phyloP scores from a whole-genome alignment of 345 rosid genomes.

The Acer saccharum region DNA sequence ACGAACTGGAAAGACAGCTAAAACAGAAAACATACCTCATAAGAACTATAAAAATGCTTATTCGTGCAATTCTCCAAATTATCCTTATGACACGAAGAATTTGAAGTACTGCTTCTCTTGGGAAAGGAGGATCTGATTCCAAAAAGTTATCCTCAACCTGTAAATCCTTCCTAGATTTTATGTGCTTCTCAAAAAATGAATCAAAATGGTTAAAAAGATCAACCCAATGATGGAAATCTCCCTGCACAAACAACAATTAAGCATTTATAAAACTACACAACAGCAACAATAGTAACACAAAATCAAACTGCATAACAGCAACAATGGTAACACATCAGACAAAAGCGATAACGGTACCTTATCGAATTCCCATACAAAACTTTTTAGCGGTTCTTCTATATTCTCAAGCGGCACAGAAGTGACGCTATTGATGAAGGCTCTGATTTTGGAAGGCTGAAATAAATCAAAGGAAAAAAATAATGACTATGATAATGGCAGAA shows the following conservation, averaged over 20 bases:
- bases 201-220: constrained; percentile 95
- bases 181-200: constrained; percentile 86
- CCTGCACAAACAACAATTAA: constrained; percentile 49
- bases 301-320: constrained; percentile 6
- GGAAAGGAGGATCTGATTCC: constrained; percentile 76
- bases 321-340: constrained; percentile 2
- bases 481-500: constrained; percentile 8
- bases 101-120: constrained; percentile 88
- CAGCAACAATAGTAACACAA: not conserved
- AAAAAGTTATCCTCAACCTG: constrained; percentile 72
- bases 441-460: constrained; percentile 87
- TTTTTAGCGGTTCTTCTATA: constrained; percentile 75
- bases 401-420: constrained; percentile 66
- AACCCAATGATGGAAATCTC: constrained; percentile 98
- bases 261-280: constrained; percentile 21
- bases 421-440: constrained; percentile 72
- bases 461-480: constrained; percentile 18
- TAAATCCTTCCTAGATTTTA: constrained; percentile 83
- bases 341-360: constrained; percentile 53
- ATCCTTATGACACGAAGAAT: constrained; percentile 88
- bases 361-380: constrained; percentile 90
- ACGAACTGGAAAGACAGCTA: not conserved
- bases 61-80: constrained; percentile 95
- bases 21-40: constrained; percentile 64
- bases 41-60: constrained; percentile 85